A percentile compares a stretch with the other conserved stretches of the same genome.
Conservation (phyloP, 805 yeast species). For the Wickerhamomyces subpelliculosus region DNA sequence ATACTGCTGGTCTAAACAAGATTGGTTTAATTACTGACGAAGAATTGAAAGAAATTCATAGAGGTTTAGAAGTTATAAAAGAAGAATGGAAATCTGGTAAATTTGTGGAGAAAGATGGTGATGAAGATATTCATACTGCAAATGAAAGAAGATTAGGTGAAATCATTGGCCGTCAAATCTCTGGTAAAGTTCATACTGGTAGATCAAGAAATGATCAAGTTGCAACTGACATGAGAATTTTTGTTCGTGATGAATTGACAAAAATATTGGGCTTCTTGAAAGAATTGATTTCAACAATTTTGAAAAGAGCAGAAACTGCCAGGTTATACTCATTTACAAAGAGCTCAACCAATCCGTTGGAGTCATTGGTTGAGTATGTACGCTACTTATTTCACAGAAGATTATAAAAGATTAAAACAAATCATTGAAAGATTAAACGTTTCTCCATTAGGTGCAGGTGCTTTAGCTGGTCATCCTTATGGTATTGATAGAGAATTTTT, state of each 20-base stretch:
- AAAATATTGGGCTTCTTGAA: slow-evolving; percentile 50
- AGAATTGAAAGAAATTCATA: slow-evolving; percentile 76
- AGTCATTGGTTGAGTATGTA: slow-evolving; percentile 93
- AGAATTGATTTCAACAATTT: slow-evolving; percentile 58
- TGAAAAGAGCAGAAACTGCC: slow-evolving; percentile 83
- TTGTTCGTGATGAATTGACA: slow-evolving; percentile 69
- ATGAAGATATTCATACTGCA: slow-evolving; percentile 98
- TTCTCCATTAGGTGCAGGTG: slow-evolving; percentile 95
- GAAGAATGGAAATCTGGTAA: slow-evolving; percentile 72
- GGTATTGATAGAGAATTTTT: slow-evolving; percentile 94
- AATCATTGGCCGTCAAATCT: slow-evolving; percentile 83
- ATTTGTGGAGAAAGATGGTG: slow-evolving; percentile 78
- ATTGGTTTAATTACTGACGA: slow-evolving; percentile 64
- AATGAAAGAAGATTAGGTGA: slow-evolving; percentile 97
- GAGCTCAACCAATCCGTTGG: slow-evolving; percentile 99
- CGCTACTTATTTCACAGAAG: slow-evolving; percentile 91
- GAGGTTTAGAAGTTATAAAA: slow-evolving; percentile 66
- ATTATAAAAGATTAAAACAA: slow-evolving; percentile 77
- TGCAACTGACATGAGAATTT: slow-evolving; percentile 97
- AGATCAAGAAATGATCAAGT: slow-evolving; percentile 98
- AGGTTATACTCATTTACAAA: slow-evolving; percentile 96
- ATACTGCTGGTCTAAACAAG: slow-evolving; percentile 80
- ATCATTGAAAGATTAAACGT: slow-evolving; percentile 75
- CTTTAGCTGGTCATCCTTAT: slow-evolving; percentile 98
- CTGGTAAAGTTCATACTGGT: slow-evolving; percentile 99